These are phyloP conservation scores for Sporothrix pseudoabietina DNA, from an alignment of 2,329 filamentous ascomycete genomes.

Conservation along the genomic window DNA sequence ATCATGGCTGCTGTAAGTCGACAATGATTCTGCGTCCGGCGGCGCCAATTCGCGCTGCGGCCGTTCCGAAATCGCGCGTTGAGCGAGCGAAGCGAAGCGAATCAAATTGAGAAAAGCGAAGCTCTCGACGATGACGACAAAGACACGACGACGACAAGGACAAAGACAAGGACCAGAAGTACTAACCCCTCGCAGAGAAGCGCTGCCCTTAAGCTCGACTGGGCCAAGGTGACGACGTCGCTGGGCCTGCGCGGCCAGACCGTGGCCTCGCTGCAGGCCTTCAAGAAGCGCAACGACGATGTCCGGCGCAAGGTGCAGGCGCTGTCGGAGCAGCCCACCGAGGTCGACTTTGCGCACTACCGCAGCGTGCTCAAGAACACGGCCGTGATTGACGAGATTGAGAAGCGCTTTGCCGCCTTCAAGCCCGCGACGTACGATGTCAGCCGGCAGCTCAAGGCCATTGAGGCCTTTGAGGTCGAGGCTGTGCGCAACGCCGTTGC, in stretches of 20 bases:
- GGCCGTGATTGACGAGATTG: conserved; percentile 92
- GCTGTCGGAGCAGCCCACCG: conserved; percentile 80
- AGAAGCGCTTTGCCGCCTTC: conserved; percentile 91
- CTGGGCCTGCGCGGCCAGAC: conserved; percentile 97
- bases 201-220: conserved; percentile 99
- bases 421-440: conserved; percentile 94
- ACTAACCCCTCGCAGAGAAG: conserved; percentile 73
- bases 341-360: conserved; percentile 93
- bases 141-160: neutral
- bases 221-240: conserved; percentile 90
- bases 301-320: conserved; percentile 88
- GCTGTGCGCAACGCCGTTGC: conserved; percentile 95
- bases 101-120: neutral
- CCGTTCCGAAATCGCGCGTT: neutral
- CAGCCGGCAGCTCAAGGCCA: conserved; percentile 90
- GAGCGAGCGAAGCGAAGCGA: neutral
- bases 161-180: conserved; percentile 39
- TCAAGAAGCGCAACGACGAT: conserved; percentile 99
- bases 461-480: conserved; percentile 96
- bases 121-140: neutral
- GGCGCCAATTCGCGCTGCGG: conserved; percentile 23
- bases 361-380: conserved; percentile 92
- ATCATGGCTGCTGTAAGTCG: conserved; percentile 36
- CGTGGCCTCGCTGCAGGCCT: conserved; percentile 83
- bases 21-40: neutral